Evolutionary conservation across 192 early-diverging fungal genomes (phyloP), one percentile per base, ranked within the genome.

Genomic region (Mortierella antarctica): DNA sequence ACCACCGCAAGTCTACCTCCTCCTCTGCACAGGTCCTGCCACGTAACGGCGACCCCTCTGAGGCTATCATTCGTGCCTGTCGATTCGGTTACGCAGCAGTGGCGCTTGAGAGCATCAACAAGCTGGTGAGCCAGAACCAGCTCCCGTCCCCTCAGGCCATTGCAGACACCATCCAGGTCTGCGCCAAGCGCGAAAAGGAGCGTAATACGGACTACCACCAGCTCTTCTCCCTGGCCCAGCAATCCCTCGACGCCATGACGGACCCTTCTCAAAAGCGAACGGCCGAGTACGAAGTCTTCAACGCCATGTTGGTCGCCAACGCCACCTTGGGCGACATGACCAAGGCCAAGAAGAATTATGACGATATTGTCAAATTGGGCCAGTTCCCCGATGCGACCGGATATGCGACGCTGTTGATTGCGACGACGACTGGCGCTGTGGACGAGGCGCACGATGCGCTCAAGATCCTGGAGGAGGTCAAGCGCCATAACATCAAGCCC

Each of bases 361-460:
- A 88, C 44, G 65, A 85, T 54, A 84, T 89, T 62, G 67, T 86
- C 20, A 18, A 73, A 5, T 50, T 80, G 42, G 84, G 84, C n/a
- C 71, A 75, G 21, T 77, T 79, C 70, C 87, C 86, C 15, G 85
- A 87, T 61, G 82, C 83, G 6, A 84, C 87, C 47, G 86, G 86
- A 17, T 88, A 88, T 71, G 89, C 87, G 0, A 82, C 82, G 21
- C 68, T 88, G 14, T 65, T 89, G 49, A 71, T 90, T 12, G 71
- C 80, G 13, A 86, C 85, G 11, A 87, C 82, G 52, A 83, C 85
- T 5, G 85, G 76, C 21, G 82, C 85, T 15, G 82, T 84, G 10
- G 87, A 90, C 67, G 89, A 88, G 55, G 86, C 86, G 7, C 64
- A 81, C 1, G 86, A 86, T 71, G 88, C 87, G 6, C 62, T 90